Percentiles rank a stretch among this genome's conserved stretches.
Conservation (phyloP, 805 yeast genomes). For the Teunomyces funiuensis region DNA sequence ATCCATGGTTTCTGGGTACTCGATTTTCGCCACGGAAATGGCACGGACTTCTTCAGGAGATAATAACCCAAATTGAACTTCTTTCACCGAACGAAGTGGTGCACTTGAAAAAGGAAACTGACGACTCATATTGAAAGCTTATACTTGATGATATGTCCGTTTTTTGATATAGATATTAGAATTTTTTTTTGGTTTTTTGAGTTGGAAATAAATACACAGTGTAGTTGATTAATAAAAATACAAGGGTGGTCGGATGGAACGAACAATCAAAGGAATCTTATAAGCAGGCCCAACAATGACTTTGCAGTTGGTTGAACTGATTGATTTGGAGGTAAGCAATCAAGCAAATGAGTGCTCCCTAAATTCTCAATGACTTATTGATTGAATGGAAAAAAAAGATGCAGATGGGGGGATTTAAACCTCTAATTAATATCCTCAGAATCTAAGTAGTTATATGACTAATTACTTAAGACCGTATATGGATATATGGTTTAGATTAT, state of each 20-base stretch:
- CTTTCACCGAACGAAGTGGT: conserved; percentile 94
- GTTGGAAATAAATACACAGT: conserved; percentile 2
- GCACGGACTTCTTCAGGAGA: conserved; percentile 97
- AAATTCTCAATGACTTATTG: neutral
- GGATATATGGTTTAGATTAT: conserved; percentile 6
- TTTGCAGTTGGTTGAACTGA: neutral
- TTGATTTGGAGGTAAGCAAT: conserved; percentile 18
- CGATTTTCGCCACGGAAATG: conserved; percentile 95
- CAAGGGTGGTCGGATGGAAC: conserved; percentile 1
- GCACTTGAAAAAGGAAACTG: conserved; percentile 94
- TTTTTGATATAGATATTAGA: conserved; percentile 13
- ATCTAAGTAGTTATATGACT: conserved; percentile 4
- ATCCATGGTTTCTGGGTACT: conserved; percentile 99
- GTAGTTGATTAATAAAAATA: conserved; percentile 1
- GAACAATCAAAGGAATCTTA: conserved; percentile 3
- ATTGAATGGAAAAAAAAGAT: neutral
- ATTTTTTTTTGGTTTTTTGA: conserved; percentile 9
- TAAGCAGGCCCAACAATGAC: neutral
- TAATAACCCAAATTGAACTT: conserved; percentile 96
- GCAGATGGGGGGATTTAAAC: conserved; percentile 4
- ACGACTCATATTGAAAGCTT: conserved; percentile 38
- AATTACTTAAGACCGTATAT: conserved; percentile 5
- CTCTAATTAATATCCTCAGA: conserved; percentile 6
- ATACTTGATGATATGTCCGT: conserved; percentile 9
- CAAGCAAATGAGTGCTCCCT: conserved; percentile 34